Base-by-base conservation (phyloP, 2,329 filamentous ascomycete species). In the Fusarium sp. region DNA sequence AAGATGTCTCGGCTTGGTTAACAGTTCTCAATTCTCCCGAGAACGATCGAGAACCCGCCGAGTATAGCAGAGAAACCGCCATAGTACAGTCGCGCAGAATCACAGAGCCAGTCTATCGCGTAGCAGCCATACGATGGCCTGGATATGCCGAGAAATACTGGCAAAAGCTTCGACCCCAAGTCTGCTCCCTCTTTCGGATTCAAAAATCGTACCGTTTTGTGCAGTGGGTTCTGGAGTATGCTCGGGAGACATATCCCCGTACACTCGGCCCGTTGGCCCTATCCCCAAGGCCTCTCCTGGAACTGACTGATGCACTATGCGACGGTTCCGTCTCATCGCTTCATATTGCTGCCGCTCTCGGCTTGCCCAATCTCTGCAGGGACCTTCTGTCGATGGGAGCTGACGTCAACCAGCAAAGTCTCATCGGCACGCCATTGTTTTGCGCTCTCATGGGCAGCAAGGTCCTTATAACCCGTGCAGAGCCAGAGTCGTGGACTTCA, bases 161-260 rank as follows among this genome's bases (percentile, higher is more conserved):
- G 76, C 28, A 58, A 9, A 64, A 65, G 6, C 52, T 76, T 3
- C 32, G 61, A 31, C 41, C 65, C 1, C 62, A 72, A 12, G 64
- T 77, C 11, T 63, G 62, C 9, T 47, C 60, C 7, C 67, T 78
- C 5, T 77, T 78, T 43, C 53, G 59, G 3, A 40, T 54, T 1
- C 52, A 67, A 0, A 69, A 59, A 22, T 63, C 69, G 1, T 72
- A 66, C 42, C 74, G 71, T 54, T 76, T 78, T 29, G 69, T 73
- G 9, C 75, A 77, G 19, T 78, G 77, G 76, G 65, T 68, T 4
- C 53, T 78, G 19, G 75, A 77, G 40, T 77, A 75, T 53, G 72
- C 70, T 1, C 65, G 72, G 19, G 63, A 70, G 19, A 70, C 58
- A 3, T 75, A 67, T 47, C 75, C 76, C 1, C 57, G 63, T 1